Percentiles rank a stretch among this genome's conserved stretches.
Evolutionary conservation across 345 rosid species (phyloP).

Genomic region (Kernera saxatilis): DNA sequence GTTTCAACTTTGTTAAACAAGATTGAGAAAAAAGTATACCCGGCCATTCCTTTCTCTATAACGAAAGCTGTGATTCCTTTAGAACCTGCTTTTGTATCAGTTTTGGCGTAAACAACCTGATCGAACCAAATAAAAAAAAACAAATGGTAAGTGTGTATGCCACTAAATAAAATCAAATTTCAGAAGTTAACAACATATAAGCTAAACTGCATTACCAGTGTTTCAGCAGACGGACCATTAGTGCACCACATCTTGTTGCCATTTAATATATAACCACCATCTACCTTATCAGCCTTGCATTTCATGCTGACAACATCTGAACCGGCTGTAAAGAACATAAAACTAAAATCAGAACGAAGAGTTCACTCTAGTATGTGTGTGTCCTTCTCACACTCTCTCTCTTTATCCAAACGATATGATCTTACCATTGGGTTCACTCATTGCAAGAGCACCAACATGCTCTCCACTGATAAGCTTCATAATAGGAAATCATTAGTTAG

Average conservation of each 20-base stretch:
- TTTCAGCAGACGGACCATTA: conserved; percentile 92
- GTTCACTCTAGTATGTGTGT: background rate
- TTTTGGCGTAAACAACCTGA: conserved; percentile 88
- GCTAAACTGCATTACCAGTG: conserved; percentile 50
- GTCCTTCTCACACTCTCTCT: background rate
- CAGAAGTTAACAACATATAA: background rate
- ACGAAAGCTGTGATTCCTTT: conserved; percentile 95
- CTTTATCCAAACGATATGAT: conserved; percentile 8
- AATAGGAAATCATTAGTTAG: conserved; percentile 23
- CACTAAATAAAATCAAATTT: background rate
- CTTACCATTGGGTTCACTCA: conserved; percentile 97
- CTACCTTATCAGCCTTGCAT: conserved; percentile 84
- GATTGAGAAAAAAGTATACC: conserved; percentile 42
- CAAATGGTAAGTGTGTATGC: background rate
- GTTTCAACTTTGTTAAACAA: background rate
- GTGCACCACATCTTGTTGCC: conserved; percentile 99
- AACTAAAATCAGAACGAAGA: background rate
- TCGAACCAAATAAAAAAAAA: conserved; percentile 6
- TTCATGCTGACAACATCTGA: conserved; percentile 97
- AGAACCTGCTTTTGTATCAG: conserved; percentile 62
- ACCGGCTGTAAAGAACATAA: conserved; percentile 54
- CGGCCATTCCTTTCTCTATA: conserved; percentile 88
- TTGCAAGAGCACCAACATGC: conserved; percentile 94
- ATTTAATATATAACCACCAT: conserved; percentile 74
- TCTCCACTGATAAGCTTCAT: conserved; percentile 94